Conservation (phyloP, 805 yeast species). For the Lipomyces lipofer region DNA sequence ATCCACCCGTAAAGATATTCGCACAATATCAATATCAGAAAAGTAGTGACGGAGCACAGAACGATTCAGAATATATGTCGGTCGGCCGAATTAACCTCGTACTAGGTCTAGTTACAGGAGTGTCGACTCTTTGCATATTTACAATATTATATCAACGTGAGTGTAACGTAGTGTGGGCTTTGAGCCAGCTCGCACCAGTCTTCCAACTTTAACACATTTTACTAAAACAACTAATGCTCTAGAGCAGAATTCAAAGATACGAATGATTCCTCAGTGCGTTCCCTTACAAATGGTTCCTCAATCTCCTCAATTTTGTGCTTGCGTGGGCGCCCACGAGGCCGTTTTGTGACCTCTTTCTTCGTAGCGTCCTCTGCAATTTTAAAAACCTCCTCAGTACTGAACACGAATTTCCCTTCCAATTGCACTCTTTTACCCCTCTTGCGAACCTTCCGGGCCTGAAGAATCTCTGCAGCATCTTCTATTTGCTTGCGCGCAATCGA, state of each 20-base stretch:
- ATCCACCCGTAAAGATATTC: too few species aligned
- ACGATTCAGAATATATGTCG: too few species aligned
- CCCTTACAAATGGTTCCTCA: not conserved
- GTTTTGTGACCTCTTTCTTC: not conserved
- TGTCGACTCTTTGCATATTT: too few species aligned
- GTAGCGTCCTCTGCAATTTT: not conserved
- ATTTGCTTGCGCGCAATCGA: not conserved
- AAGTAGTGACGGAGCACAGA: too few species aligned
- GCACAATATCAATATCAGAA: too few species aligned
- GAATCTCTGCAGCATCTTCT: not conserved
- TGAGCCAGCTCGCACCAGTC: too few species aligned
- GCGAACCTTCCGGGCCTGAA: not conserved
- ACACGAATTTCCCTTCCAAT: not conserved
- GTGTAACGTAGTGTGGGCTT: too few species aligned
- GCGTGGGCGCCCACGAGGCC: constrained; percentile 1
- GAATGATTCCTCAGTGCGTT: not conserved
- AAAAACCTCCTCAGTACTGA: not conserved
- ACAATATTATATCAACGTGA: too few species aligned
- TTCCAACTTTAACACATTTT: not conserved
- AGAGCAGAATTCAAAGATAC: not conserved
- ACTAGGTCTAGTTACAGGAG: too few species aligned
- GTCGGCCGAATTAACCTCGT: too few species aligned
- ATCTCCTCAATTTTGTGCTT: not conserved
- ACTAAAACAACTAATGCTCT: not conserved
- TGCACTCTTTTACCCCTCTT: not conserved